Percentiles rank a stretch among this genome's conserved stretches.
These are phyloP conservation scores for Naganishia sp. DNA, from an alignment of 1,284 basidiomycete species.

Conservation along the genomic window DNA sequence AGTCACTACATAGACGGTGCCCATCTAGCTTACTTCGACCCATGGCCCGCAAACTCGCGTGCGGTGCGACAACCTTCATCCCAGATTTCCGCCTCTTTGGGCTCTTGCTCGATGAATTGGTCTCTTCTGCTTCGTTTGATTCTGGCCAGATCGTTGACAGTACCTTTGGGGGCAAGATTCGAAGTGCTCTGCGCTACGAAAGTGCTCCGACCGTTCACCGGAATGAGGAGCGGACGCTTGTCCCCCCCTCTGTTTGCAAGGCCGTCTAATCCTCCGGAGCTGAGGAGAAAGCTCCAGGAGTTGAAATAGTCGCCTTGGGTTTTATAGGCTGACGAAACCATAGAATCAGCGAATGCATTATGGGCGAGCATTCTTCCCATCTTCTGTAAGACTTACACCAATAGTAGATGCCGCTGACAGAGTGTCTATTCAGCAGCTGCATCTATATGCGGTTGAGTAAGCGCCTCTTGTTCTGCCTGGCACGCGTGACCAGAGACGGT, in stretches of 20 bases:
- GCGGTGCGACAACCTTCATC: slow-evolving; percentile 27
- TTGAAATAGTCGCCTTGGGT: slow-evolving; percentile 7
- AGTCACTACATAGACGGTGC: background rate
- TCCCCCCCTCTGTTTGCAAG: background rate
- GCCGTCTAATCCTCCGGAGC: slow-evolving; percentile 4
- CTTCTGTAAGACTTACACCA: slow-evolving; percentile 1
- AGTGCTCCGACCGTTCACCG: background rate
- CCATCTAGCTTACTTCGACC: slow-evolving; percentile 1
- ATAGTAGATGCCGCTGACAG: slow-evolving; percentile 12
- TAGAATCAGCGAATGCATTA: background rate
- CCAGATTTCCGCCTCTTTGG: slow-evolving; percentile 17
- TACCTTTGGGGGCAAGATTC: too few species aligned
- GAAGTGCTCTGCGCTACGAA: background rate
- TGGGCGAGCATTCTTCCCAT: background rate
- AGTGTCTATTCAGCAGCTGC: slow-evolving; percentile 4
- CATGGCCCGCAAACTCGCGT: slow-evolving; percentile 10
- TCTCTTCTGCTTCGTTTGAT: background rate
- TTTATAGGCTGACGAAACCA: slow-evolving; percentile 5
- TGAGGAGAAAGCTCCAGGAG: slow-evolving; percentile 23
- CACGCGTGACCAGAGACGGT: background rate
- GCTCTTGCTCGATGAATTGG: background rate
- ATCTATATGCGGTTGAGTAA: background rate
- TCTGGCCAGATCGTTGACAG: background rate
- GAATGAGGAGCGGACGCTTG: slow-evolving; percentile 3
- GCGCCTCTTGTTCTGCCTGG: background rate